These are phyloP conservation scores for Cinnamomum micranthum DNA, from an alignment of 164 flowering plant species.

Conservation along the genomic window DNA sequence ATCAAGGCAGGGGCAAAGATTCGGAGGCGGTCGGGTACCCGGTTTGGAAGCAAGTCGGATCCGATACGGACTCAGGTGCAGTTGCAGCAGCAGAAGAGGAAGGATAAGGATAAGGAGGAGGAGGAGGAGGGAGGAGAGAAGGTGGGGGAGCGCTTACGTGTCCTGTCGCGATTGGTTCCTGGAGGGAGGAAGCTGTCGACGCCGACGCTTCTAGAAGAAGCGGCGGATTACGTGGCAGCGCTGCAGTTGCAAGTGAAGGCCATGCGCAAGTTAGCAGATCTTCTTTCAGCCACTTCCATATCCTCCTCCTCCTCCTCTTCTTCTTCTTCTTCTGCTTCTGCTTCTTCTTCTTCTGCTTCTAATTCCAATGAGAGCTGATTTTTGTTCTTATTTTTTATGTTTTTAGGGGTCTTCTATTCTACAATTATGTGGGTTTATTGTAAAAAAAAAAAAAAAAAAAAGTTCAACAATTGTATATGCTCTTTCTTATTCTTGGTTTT, in stretches of 20 bases:
- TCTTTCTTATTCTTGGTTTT: too few relatives aligned
- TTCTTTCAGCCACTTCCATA: constrained; percentile 30
- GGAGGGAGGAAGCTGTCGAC: constrained; percentile 62
- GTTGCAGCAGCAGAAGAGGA: not conserved
- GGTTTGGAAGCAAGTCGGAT: not conserved
- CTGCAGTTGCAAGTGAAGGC: constrained; percentile 74
- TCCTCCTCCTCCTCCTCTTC: not conserved
- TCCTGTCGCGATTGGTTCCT: constrained; percentile 68
- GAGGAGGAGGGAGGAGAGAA: constrained; percentile 2
- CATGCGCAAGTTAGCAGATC: constrained; percentile 51
- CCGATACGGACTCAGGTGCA: not conserved
- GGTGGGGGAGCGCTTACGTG: constrained; percentile 15
- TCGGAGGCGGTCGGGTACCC: not conserved
- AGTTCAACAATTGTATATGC: too few relatives aligned
- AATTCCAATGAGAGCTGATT: not conserved
- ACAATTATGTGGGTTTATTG: constrained; percentile 3
- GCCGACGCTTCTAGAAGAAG: constrained; percentile 66
- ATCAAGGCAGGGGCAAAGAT: constrained; percentile 8
- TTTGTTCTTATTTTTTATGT: not conserved
- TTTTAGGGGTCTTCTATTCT: not conserved
- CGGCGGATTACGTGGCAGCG: constrained; percentile 68
- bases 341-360: too few relatives aligned
- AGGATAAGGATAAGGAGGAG: not conserved
- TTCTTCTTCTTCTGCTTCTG: too few relatives aligned
- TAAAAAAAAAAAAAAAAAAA: too few relatives aligned